These are phyloP conservation scores for Hypoxylon crocopeplum DNA, from an alignment of 495 filamentous ascomycete species.

Conservation along the genomic window DNA sequence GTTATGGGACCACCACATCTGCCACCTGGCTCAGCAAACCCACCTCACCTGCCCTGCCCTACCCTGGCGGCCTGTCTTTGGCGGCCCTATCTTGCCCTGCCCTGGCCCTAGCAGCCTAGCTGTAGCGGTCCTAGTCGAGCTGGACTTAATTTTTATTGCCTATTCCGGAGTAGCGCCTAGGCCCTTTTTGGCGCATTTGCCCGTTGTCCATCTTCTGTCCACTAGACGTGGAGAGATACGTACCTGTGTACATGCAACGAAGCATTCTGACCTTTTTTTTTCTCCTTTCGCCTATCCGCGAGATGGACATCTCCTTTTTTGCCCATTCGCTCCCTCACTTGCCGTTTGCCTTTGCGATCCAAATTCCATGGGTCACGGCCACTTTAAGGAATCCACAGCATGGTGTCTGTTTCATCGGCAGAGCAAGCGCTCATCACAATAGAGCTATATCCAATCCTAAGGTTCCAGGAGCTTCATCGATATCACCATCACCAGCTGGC, in stretches of 20 bases:
- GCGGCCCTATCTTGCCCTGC: constrained; percentile 29
- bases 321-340: constrained; percentile 9
- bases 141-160: constrained; percentile 27
- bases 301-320: constrained; percentile 20
- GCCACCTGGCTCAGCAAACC: constrained; percentile 38
- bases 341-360: constrained; percentile 7
- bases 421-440: constrained; percentile 29
- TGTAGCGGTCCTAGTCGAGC: constrained; percentile 33
- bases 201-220: background rate
- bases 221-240: background rate
- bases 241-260: constrained; percentile 2
- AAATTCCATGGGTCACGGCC: constrained; percentile 17
- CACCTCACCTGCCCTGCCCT: constrained; percentile 19
- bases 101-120: constrained; percentile 36
- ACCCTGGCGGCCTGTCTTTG: constrained; percentile 27
- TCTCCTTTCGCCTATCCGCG: constrained; percentile 11
- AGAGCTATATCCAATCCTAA: too few species aligned
- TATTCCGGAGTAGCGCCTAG: constrained; percentile 11
- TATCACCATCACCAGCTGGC: too few species aligned
- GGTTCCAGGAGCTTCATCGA: too few species aligned
- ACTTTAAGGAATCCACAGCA: constrained; percentile 25
- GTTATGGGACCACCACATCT: constrained; percentile 40
- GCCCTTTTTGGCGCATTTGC: too few species aligned
- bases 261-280: constrained; percentile 13
- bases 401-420: constrained; percentile 28